phyloP scores from a whole-genome alignment of 2,329 filamentous ascomycete species.

The Calonectria ilicicola region DNA sequence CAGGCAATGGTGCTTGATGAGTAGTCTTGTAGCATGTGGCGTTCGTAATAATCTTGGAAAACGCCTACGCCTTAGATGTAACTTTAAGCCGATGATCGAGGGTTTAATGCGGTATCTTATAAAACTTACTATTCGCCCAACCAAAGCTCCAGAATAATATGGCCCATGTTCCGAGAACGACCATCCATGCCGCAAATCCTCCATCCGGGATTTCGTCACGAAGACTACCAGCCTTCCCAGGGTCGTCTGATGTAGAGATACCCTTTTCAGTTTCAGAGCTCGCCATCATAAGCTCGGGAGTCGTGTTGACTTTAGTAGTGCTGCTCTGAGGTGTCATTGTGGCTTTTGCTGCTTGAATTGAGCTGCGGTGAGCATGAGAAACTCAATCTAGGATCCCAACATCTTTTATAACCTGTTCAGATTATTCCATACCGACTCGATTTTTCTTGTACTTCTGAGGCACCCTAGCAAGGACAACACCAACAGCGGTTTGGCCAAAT shows the following conservation, averaged over 20 bases:
- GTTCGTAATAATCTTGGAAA: slow-evolving; percentile 69
- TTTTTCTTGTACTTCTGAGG: not conserved
- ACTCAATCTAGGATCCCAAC: not conserved
- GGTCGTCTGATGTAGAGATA: too few relatives aligned
- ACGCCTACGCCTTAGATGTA: slow-evolving; percentile 53
- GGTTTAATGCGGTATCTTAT: fast-evolving
- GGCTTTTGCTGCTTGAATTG: not conserved
- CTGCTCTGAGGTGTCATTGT: slow-evolving; percentile 15
- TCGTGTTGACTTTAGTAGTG: not conserved
- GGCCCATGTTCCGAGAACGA: slow-evolving; percentile 53
- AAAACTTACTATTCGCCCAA: slow-evolving; percentile 56
- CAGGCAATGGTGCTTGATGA: slow-evolving; percentile 67
- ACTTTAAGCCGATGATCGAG: not conserved
- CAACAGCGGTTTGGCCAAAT: not conserved
- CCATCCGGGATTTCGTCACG: slow-evolving; percentile 33
- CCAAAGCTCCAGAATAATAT: slow-evolving; percentile 53
- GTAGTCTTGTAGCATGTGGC: slow-evolving; percentile 57
- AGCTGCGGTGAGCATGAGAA: not conserved
- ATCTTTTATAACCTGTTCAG: not conserved
- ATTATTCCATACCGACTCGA: not conserved
- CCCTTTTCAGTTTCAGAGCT: not conserved
- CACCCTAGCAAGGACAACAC: not conserved
- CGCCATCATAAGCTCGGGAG: not conserved
- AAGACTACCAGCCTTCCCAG: not conserved
- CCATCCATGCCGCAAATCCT: slow-evolving; percentile 49